Percentiles rank a stretch among this genome's conserved stretches.
Evolutionary conservation across 768 basidiomycete genomes (phyloP).

Genomic region (Russula dissimulans): DNA sequence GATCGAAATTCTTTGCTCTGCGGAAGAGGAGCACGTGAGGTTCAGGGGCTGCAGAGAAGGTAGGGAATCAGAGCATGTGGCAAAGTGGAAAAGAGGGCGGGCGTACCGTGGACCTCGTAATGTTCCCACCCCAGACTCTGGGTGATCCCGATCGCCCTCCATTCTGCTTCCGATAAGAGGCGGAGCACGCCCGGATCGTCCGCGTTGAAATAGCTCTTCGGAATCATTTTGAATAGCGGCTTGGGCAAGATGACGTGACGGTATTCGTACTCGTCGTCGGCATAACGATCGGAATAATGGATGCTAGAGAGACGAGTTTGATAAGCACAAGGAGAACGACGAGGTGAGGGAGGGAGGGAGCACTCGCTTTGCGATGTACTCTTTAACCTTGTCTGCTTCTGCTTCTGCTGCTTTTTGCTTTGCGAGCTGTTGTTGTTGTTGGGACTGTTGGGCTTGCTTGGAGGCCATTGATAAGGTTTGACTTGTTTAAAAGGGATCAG

Average conservation of each 20-base stretch:
- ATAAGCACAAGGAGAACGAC: slow-evolving; percentile 6
- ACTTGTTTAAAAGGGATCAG: not conserved
- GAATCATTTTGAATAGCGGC: slow-evolving; percentile 86
- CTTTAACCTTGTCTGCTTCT: slow-evolving; percentile 37
- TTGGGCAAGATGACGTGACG: slow-evolving; percentile 96
- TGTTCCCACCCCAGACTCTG: slow-evolving; percentile 97
- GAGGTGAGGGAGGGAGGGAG: not conserved
- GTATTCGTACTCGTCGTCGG: slow-evolving; percentile 90
- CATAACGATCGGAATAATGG: slow-evolving; percentile 85
- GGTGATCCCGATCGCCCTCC: slow-evolving; percentile 93
- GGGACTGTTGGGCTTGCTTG: slow-evolving; percentile 15
- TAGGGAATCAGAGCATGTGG: not conserved
- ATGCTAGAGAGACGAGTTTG: slow-evolving; percentile 40
- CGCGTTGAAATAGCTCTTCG: slow-evolving; percentile 68
- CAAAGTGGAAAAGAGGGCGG: not conserved
- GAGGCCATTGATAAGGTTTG: slow-evolving; percentile 9
- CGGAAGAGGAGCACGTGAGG: slow-evolving; percentile 93
- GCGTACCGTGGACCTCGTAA: slow-evolving; percentile 87
- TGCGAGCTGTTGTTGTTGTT: slow-evolving; percentile 15
- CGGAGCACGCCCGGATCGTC: slow-evolving; percentile 73
- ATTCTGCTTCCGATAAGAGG: slow-evolving; percentile 79
- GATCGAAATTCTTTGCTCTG: slow-evolving; percentile 59
- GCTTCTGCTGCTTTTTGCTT: slow-evolving; percentile 19
- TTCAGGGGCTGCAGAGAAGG: slow-evolving; percentile 56
- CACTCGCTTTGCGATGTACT: slow-evolving; percentile 68